Percentiles rank a stretch among this genome's conserved stretches.
Conservation (phyloP, 2,329 filamentous ascomycete genomes). For the Furcasterigmium furcatum region DNA sequence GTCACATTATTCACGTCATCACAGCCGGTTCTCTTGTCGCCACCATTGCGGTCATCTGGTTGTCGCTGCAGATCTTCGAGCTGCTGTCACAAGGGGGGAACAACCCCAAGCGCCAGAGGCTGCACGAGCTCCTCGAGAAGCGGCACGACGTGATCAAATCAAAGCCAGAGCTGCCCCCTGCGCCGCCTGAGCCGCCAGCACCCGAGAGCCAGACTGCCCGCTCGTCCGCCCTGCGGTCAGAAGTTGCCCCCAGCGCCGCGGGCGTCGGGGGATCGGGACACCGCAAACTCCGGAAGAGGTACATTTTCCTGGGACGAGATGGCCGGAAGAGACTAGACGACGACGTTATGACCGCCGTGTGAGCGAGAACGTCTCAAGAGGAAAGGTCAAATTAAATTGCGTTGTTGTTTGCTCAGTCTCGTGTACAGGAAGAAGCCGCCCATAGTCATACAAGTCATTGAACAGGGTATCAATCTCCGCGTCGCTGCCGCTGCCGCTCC, state of each 20-base stretch:
- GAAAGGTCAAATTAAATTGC: too few species aligned
- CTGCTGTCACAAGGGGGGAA: slow-evolving; percentile 6
- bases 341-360: background rate
- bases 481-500: too few species aligned
- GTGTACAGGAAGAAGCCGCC: too few species aligned
- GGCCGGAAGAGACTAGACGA: background rate
- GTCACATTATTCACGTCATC: background rate
- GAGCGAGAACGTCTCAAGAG: background rate
- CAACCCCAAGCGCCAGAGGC: background rate
- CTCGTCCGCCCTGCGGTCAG: background rate
- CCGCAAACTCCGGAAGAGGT: background rate
- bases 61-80: slow-evolving; percentile 10
- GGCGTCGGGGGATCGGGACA: background rate
- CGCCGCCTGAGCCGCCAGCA: background rate
- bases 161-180: background rate
- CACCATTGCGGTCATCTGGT: slow-evolving; percentile 8
- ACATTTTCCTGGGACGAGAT: background rate
- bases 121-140: background rate
- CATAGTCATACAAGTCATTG: too few species aligned
- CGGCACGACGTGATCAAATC: background rate
- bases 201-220: background rate
- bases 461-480: too few species aligned
- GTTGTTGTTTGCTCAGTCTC: too few species aligned
- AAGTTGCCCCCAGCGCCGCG: background rate
- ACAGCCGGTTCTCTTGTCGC: slow-evolving; percentile 10